Evolutionary conservation across 2,329 filamentous ascomycete genomes (phyloP), one percentile per base, ranked within the genome.

Genomic region (Colletotrichum gloeosporioides): DNA sequence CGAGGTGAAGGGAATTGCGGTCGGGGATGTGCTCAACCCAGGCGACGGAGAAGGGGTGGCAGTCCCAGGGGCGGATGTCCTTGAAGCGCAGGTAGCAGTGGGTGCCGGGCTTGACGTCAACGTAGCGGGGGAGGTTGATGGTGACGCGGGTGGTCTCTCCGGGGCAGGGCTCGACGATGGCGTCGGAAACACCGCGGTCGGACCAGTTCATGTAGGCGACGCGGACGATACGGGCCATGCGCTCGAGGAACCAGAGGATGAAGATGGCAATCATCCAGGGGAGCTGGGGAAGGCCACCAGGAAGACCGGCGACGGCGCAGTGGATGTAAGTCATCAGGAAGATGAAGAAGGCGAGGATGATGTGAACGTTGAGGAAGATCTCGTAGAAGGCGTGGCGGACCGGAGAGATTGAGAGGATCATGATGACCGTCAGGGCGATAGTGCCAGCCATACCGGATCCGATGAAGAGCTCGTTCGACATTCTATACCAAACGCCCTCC

Each of bases 331-430:
- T 92, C 80, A 93, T 93, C 73, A 91, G 88, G 67, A 98, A 90
- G 64, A 89, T 87, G 70, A 95, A 82, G 44, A 93, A 84, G 53
- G 93, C 95, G 67, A 98, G 87, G 49, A 95, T 84, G 79, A 98
- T 96, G 86, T 99, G 97, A 34, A 94, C 86, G 82, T 95, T 95
- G 80, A 99, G 90, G 87, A 99, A 99, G 1, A 95, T 98, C 87
- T 99, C 97, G 87, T 99, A 99, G 83, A 98, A 98, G 53, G 96
- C 96, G 84, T 98, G 96, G 77, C 97, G 93, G 68, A 99, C 82
- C 0, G 96, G 94, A 4, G 95, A 96, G 70, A 94, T 87, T 12
- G 95, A 93, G 32, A 93, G 88, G 68, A 98, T 81, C 70, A 94
- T 82, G 62, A 99, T 88, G 61, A 94, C 82, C 55, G 91, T 80